Evolutionary conservation across 2,329 filamentous ascomycete species (phyloP).

Genomic region (Fusarium odoratissimum): DNA sequence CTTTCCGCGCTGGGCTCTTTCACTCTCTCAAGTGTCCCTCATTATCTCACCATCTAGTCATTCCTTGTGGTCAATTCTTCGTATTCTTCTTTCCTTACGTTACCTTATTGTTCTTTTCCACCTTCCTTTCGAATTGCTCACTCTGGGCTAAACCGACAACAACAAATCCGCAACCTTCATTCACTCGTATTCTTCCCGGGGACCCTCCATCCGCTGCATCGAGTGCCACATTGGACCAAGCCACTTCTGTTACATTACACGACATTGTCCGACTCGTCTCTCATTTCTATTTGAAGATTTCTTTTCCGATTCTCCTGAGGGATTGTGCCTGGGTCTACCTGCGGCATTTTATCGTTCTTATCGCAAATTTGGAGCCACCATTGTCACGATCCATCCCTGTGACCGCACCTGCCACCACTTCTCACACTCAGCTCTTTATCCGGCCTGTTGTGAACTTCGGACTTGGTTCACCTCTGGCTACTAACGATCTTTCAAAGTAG

Average conservation of each 20-base stretch:
- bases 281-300: constrained; percentile 25
- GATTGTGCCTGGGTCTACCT: constrained; percentile 7
- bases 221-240: constrained; percentile 37
- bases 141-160: constrained; percentile 17
- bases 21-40: constrained; percentile 38
- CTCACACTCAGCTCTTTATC: not conserved
- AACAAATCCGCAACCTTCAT: constrained; percentile 2
- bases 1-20: constrained; percentile 29
- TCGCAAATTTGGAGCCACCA: not conserved
- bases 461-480: not conserved
- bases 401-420: not conserved
- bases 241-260: constrained; percentile 28
- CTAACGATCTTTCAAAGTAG: constrained; percentile 3
- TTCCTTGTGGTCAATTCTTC: constrained; percentile 25
- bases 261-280: constrained; percentile 22
- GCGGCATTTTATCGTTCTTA: constrained; percentile 20
- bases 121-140: not conserved
- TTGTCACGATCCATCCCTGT: not conserved
- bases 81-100: constrained; percentile 16
- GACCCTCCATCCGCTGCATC: constrained; percentile 37
- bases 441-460: not conserved
- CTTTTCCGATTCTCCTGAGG: constrained; percentile 6
- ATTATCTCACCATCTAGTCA: constrained; percentile 20
- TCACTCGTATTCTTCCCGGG: constrained; percentile 39
- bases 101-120: constrained; percentile 4